phyloP scores from a whole-genome alignment of 352 stramenopile genomes.

The Elongisporangium anandrum region DNA sequence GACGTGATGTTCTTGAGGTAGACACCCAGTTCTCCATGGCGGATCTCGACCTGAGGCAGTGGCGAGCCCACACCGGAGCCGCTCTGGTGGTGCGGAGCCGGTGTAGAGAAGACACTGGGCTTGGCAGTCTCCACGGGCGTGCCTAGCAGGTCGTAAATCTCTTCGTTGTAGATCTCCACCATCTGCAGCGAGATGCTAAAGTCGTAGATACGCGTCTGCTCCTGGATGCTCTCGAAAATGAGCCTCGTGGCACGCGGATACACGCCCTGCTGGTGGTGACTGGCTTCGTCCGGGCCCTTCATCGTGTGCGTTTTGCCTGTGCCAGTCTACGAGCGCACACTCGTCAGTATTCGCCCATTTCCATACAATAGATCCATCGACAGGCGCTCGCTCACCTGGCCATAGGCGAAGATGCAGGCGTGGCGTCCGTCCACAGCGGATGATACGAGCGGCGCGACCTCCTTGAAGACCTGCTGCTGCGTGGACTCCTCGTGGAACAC shows the following conservation, averaged over 20 bases:
- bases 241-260: slow-evolving; percentile 37
- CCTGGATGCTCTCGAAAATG: slow-evolving; percentile 29
- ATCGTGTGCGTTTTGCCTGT: slow-evolving; percentile 36
- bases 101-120: slow-evolving; percentile 23
- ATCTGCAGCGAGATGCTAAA: slow-evolving; percentile 53
- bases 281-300: slow-evolving; percentile 16
- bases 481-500: slow-evolving; percentile 80
- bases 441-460: slow-evolving; percentile 88
- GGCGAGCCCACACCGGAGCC: slow-evolving; percentile 12
- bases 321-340: slow-evolving; percentile 19
- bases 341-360: neutral
- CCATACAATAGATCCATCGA: no score
- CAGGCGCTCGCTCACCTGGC: slow-evolving; percentile 50
- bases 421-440: slow-evolving; percentile 89
- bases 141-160: slow-evolving; percentile 71
- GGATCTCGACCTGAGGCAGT: slow-evolving; percentile 50
- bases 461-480: slow-evolving; percentile 89
- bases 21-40: slow-evolving; percentile 59
- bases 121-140: slow-evolving; percentile 40
- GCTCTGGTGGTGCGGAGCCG: slow-evolving; percentile 1
- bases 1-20: slow-evolving; percentile 67
- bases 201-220: slow-evolving; percentile 44
- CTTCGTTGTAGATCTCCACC: slow-evolving; percentile 87
- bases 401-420: slow-evolving; percentile 95
- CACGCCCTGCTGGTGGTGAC: slow-evolving; percentile 23